Evolutionary conservation across 768 basidiomycete species (phyloP).

Genomic region (Termitomyces sp.): DNA sequence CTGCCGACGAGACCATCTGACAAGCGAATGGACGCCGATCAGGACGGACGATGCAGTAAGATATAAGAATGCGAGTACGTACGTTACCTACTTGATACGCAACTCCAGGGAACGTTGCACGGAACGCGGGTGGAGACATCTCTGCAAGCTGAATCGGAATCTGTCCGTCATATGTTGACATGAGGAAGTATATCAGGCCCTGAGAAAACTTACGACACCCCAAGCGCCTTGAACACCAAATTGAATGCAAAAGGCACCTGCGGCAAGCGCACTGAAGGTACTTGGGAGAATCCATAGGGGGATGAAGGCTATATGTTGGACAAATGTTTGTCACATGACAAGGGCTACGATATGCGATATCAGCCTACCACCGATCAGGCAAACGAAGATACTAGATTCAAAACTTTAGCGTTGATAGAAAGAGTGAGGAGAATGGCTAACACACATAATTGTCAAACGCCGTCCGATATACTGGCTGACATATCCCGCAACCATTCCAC

Average conservation of each 20-base stretch:
- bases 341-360: background rate
- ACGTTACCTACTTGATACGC: constrained; percentile 81
- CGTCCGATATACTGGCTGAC: constrained; percentile 18
- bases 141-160: constrained; percentile 78
- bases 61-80: constrained; percentile 17
- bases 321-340: background rate
- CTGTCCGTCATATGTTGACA: constrained; percentile 28
- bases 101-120: constrained; percentile 83
- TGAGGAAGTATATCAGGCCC: constrained; percentile 27
- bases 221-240: constrained; percentile 89
- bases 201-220: constrained; percentile 60
- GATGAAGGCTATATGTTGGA: constrained; percentile 42
- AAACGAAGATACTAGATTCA: constrained; percentile 40
- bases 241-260: constrained; percentile 84
- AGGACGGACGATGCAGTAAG: background rate
- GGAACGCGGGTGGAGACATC: constrained; percentile 83
- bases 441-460: constrained; percentile 19
- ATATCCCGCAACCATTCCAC: constrained; percentile 15
- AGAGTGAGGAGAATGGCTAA: background rate
- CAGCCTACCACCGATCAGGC: constrained; percentile 41
- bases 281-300: constrained; percentile 82
- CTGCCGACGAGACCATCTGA: constrained; percentile 62
- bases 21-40: background rate
- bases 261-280: constrained; percentile 61
- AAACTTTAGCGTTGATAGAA: background rate